Evolutionary conservation across 805 yeast species (phyloP).

Genomic region (Clavispora phyllophila): DNA sequence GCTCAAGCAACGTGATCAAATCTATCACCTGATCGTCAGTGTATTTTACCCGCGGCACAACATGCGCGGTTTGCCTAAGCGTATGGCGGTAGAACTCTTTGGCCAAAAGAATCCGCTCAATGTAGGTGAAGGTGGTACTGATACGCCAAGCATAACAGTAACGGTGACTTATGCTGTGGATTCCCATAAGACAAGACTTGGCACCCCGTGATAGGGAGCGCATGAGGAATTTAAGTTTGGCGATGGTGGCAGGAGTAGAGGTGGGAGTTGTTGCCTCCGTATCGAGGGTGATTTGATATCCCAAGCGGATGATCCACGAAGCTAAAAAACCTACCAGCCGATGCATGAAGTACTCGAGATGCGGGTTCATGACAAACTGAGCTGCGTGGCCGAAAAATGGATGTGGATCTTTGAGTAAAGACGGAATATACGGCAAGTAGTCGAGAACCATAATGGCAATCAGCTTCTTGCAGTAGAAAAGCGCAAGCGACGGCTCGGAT

Average conservation of each 20-base stretch:
- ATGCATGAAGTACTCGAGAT: slow-evolving; percentile 10
- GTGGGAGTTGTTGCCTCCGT: background rate
- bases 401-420: slow-evolving; percentile 7
- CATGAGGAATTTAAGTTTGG: slow-evolving; percentile 5
- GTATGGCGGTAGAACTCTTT: slow-evolving; percentile 8
- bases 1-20: slow-evolving; percentile 2
- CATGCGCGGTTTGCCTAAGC: background rate
- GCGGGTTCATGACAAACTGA: slow-evolving; percentile 10
- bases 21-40: slow-evolving; percentile 5
- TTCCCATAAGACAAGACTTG: slow-evolving; percentile 10
- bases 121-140: slow-evolving; percentile 12
- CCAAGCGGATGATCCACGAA: slow-evolving; percentile 9
- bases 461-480: slow-evolving; percentile 14
- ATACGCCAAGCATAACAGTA: slow-evolving; percentile 18
- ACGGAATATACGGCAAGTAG: slow-evolving; percentile 8
- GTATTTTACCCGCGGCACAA: background rate
- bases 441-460: slow-evolving; percentile 8
- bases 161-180: slow-evolving; percentile 12
- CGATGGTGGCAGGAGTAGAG: background rate
- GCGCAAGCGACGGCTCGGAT: slow-evolving; percentile 3
- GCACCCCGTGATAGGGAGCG: slow-evolving; percentile 4
- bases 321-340: slow-evolving; percentile 8
- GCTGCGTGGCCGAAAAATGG: slow-evolving; percentile 5
- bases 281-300: slow-evolving; percentile 3
- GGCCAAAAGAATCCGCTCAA: slow-evolving; percentile 6